Percentiles rank a stretch among this genome's conserved stretches.
These are phyloP conservation scores for Mycotypha africana DNA, from an alignment of 371 early-diverging fungal genomes.

Conservation along the genomic window DNA sequence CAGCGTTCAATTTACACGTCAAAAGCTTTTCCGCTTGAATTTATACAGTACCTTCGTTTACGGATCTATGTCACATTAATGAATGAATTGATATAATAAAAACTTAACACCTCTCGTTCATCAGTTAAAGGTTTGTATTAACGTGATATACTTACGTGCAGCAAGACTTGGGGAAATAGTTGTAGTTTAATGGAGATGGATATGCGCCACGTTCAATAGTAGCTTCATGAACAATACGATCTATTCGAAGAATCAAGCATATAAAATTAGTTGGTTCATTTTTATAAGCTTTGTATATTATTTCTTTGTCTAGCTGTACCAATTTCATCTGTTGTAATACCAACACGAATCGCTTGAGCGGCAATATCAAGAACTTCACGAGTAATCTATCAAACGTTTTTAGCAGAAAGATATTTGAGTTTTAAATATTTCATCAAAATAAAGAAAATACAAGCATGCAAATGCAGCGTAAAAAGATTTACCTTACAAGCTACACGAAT, in stretches of 20 bases:
- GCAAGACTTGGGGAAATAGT: conserved; percentile 87
- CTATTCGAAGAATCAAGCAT: conserved; percentile 17
- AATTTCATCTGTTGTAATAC: conserved; percentile 91
- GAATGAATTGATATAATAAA: not conserved
- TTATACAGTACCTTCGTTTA: no score
- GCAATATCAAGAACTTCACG: conserved; percentile 86
- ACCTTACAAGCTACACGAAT: conserved; percentile 83
- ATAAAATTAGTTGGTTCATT: not conserved
- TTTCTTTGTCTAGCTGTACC: no score
- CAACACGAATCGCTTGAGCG: conserved; percentile 72
- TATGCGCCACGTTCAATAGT: conserved; percentile 84
- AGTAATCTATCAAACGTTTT: conserved; percentile 46
- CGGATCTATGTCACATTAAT: no score
- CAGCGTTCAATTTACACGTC: no score
- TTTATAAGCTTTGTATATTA: not conserved
- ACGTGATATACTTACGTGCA: conserved; percentile 82
- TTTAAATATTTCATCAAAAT: no score
- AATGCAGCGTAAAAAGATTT: conserved; percentile 1
- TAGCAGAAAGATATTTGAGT: no score
- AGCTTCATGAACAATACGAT: conserved; percentile 85
- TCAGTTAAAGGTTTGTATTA: no score
- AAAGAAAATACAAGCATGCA: no score
- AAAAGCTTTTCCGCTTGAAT: no score
- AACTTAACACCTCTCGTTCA: not conserved
- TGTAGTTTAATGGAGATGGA: conserved; percentile 94